Evolutionary conservation across 1,284 basidiomycete species (phyloP), one percentile per base, ranked within the genome.

Genomic region (Cryptococcus maquisensis): DNA sequence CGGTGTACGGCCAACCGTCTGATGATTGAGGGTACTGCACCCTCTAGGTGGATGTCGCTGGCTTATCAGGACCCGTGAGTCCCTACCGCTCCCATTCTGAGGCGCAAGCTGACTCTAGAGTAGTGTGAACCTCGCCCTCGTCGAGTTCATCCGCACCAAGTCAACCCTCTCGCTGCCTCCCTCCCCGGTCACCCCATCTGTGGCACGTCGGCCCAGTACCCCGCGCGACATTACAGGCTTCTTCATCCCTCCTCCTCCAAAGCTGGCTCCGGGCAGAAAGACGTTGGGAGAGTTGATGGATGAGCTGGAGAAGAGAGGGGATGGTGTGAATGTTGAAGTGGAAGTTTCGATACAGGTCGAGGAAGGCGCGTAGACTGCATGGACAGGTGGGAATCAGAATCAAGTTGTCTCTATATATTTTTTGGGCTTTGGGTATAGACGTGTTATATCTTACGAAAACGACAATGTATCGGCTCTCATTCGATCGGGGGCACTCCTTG

Each of bases 61-160:
- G 59, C 62, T 12, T 50, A 47, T 26, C 57, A 62, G 0, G 62
- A 66, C 32, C 43, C 60, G 64, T 66, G 40, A 38, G 61, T 58
- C 13, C n/a, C 28, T 16, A 38, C n/a, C 39, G 23, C 8, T 36
- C 13, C 16, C 12, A 21, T 16, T 21, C 37, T 9, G 20, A 16
- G 39, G 13, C 42, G 20, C 5, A 21, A 50, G 16, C 18, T 39
- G 32, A 35, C 8, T 35, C 24, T 16, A 24, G 26, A 15, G 9
- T 47, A 65, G 62, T 12, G 49, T 66, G 28, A 60, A 66, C 41
- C 55, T 61, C 16, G 20, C 63, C 37, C 44, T 63, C 5, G 49
- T 57, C 3, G 54, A 54, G 35, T 60, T 60, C 36, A 51, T 63
- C 37, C 36, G 47, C 35, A 54, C 57, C 15, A 54, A 56, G 6